Conservation (phyloP, 208 protist species). For the Leishmania gerbilli region DNA sequence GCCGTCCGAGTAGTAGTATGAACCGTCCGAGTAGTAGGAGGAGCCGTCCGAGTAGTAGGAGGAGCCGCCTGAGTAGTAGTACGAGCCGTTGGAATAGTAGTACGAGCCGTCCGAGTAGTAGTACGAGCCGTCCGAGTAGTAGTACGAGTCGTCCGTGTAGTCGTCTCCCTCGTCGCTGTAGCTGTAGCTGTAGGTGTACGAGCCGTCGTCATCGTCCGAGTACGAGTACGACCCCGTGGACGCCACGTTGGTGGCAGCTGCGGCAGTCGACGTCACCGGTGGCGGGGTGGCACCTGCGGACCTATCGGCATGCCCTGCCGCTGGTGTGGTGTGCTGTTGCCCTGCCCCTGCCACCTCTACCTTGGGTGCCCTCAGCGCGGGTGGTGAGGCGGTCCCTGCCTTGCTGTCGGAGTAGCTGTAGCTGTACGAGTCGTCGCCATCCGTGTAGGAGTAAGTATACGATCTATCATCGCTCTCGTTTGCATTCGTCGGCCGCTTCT, state of each 20-base stretch:
- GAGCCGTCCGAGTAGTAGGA: conserved; percentile 2
- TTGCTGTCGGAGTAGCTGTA: conserved; percentile 36
- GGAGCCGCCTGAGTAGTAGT: conserved; percentile 29
- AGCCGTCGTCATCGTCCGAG: conserved; percentile 13
- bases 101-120: conserved; percentile 25
- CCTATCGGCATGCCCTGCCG: neutral
- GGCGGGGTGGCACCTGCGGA: neutral
- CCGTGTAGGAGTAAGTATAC: conserved; percentile 27
- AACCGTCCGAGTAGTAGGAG: conserved; percentile 7
- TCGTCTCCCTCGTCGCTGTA: conserved; percentile 16
- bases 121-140: conserved; percentile 20
- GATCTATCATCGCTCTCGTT: conserved; percentile 9
- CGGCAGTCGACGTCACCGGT: conserved; percentile 4
- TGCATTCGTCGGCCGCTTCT: neutral
- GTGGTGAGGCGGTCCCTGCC: neutral
- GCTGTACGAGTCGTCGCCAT: conserved; percentile 16
- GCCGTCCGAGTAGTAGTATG: conserved; percentile 17
- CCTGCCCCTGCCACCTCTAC: neutral
- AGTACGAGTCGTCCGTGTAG: conserved; percentile 23
- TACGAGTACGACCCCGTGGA: conserved; percentile 33
- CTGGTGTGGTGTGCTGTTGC: neutral
- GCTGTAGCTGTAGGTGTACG: neutral
- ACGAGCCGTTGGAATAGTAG: conserved; percentile 16
- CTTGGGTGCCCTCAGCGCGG: neutral
- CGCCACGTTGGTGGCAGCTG: neutral